Evolutionary conservation across 257 asterid genomes (phyloP).

Genomic region (Lycium ferocissimum): DNA sequence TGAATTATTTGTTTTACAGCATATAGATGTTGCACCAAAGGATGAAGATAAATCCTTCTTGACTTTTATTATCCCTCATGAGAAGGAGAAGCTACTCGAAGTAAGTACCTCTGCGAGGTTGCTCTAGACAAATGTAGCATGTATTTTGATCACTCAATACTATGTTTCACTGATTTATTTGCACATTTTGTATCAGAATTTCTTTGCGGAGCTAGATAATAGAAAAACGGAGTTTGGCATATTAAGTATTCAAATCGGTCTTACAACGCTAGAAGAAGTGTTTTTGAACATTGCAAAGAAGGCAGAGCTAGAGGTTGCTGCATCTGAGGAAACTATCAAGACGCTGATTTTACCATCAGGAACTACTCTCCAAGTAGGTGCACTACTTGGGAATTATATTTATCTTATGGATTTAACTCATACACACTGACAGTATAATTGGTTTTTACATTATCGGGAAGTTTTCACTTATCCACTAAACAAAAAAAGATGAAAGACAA

Average conservation of each 20-base stretch:
- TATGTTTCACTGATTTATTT: background rate
- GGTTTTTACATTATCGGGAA: background rate
- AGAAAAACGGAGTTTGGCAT: conserved; percentile 42
- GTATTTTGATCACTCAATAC: background rate
- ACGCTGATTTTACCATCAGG: conserved; percentile 43
- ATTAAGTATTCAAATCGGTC: conserved; percentile 41
- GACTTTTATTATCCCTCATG: conserved; percentile 40
- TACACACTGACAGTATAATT: background rate
- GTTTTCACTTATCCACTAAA: background rate
- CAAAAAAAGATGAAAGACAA: background rate
- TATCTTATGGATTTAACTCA: background rate
- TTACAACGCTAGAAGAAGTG: conserved; percentile 52
- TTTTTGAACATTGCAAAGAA: conserved; percentile 45
- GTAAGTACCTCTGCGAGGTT: conserved; percentile 32
- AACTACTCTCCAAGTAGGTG: conserved; percentile 36
- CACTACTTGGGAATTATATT: background rate
- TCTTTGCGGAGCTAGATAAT: conserved; percentile 43
- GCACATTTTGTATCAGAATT: conserved; percentile 36
- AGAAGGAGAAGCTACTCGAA: conserved; percentile 40
- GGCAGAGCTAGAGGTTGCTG: conserved; percentile 43
- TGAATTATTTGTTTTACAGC: conserved; percentile 30
- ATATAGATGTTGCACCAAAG: conserved; percentile 38
- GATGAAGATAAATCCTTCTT: conserved; percentile 38
- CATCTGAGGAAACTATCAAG: conserved; percentile 29
- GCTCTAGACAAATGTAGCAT: background rate